Base-by-base conservation (phyloP, 257 asterid genomes). In the Solanum piurae region DNA sequence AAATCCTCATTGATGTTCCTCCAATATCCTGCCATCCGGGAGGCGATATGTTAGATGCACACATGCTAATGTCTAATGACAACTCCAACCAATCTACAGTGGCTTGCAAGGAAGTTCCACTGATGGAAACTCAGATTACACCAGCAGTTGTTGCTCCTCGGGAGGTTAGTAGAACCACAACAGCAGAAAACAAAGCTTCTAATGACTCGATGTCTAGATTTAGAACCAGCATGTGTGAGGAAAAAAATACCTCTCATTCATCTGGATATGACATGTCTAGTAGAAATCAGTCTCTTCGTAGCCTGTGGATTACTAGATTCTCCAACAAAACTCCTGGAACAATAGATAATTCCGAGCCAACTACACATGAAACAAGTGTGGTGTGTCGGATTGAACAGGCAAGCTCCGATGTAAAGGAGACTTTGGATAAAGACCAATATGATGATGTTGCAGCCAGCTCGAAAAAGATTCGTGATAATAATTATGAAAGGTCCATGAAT, bases 241-340 rank as follows among this genome's bases (percentile, higher is more conserved):
- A 84, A 64, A 75, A 37, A 44, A 86, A 38, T 74, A 83, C 74
- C 12, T 87, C 31, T 58, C 76, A 31, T 84, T 92, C 91, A 10
- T 87, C 83, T 60, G 88, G 87, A 86, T 31, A 77, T 86, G 87
- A 73, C 60, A n/a, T 83, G 84, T 88, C 94, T 66, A 91, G 79
- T 80, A 92, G 89, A 88, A 88, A 87, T 44, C 87, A 86, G 11
- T 88, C 84, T 37, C 87, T 33, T 72, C 86, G 93, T 71, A 94
- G 98, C 87, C 88, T 93, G 90, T 95, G 98, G 98, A 91, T 95
- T 20, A 92, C 95, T 87, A 94, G 98, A 60, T 88, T 93, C 82
- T 90, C 92, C 25, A 86, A 91, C 18, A 92, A 87, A 79, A 85
- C 60, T 76, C 86, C 88, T 11, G 87, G 77, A 76, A 36, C 83